phyloP scores from a whole-genome alignment of 129 eudicot genomes.

The Tagetes erecta region DNA sequence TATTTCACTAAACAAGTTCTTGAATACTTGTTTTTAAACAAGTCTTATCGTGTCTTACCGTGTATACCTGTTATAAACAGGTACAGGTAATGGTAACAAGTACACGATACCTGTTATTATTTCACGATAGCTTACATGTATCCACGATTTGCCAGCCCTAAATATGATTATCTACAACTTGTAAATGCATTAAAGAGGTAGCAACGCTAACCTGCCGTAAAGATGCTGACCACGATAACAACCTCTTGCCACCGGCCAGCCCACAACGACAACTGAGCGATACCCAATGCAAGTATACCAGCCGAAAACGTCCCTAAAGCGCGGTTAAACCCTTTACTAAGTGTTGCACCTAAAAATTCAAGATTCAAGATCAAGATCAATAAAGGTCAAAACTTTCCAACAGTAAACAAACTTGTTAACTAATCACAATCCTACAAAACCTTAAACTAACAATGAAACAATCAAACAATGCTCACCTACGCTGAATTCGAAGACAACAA shows the following conservation, averaged over 20 bases:
- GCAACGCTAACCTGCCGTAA: conserved; percentile 52
- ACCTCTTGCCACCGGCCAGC: conserved; percentile 66
- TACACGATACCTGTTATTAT: no score
- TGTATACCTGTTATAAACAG: no score
- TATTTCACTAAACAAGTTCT: no score
- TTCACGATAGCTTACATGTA: no score
- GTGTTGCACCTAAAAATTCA: conserved; percentile 64
- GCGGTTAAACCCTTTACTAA: conserved; percentile 88
- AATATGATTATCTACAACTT: not conserved
- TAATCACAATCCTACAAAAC: not conserved
- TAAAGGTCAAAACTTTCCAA: not conserved
- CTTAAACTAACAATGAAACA: not conserved
- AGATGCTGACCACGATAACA: conserved; percentile 80
- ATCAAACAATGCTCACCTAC: conserved; percentile 46
- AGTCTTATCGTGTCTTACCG: no score
- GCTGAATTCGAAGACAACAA: conserved; percentile 93
- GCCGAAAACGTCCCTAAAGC: conserved; percentile 92
- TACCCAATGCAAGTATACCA: conserved; percentile 70
- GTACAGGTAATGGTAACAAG: no score
- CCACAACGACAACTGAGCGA: conserved; percentile 62
- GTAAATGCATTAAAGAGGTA: not conserved
- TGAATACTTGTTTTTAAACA: no score
- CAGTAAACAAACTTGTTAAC: not conserved
- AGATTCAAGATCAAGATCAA: conserved; percentile 15
- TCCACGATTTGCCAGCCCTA: not conserved